Conservation (phyloP, 495 filamentous ascomycete genomes). For the Glutinoglossum americanum region DNA sequence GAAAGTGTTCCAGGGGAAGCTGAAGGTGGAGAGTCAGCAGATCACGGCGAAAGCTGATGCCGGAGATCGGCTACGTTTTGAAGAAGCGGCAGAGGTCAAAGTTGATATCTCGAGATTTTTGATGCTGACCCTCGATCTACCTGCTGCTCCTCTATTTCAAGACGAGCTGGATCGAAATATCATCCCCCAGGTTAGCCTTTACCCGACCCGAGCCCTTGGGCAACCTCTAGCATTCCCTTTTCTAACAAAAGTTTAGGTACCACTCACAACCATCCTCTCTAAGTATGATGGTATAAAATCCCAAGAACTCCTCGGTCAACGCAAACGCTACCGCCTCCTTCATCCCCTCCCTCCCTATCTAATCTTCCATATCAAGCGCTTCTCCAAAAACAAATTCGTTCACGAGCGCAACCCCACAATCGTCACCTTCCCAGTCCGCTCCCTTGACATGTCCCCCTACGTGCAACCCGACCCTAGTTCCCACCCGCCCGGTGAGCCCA, state of each 20-base stretch:
- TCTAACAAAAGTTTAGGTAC: slow-evolving; percentile 23
- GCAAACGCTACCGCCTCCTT: slow-evolving; percentile 72
- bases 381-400: slow-evolving; percentile 89
- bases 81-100: slow-evolving; percentile 67
- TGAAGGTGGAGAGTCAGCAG: slow-evolving; percentile 80
- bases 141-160: slow-evolving; percentile 88
- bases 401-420: slow-evolving; percentile 92
- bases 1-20: slow-evolving; percentile 73
- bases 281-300: slow-evolving; percentile 86
- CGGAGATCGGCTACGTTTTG: slow-evolving; percentile 77
- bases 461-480: slow-evolving; percentile 49
- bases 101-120: slow-evolving; percentile 58
- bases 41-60: slow-evolving; percentile 85
- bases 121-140: slow-evolving; percentile 80
- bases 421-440: slow-evolving; percentile 73
- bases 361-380: slow-evolving; percentile 91
- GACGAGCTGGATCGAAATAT: slow-evolving; percentile 79
- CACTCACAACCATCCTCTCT: slow-evolving; percentile 64
- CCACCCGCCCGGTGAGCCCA: slow-evolving; percentile 52
- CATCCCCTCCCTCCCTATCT: slow-evolving; percentile 86
- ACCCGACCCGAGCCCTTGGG: background rate
- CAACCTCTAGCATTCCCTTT: background rate
- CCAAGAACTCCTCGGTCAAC: slow-evolving; percentile 70
- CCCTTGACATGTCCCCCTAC: slow-evolving; percentile 73
- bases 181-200: slow-evolving; percentile 60